Evolutionary conservation across 345 rosid species (phyloP).

Genomic region (Erodium maritimum): DNA sequence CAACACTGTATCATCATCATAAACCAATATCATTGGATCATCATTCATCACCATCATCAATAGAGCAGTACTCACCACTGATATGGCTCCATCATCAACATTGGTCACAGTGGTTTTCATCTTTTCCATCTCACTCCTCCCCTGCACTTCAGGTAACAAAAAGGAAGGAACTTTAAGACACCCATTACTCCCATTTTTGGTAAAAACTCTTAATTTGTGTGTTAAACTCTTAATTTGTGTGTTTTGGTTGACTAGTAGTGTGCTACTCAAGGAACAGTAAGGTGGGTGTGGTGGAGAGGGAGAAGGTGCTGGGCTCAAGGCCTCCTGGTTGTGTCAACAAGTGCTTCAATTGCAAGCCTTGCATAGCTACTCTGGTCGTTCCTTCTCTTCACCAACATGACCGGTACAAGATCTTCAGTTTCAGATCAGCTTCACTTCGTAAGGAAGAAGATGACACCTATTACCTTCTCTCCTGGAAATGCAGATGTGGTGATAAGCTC

Average conservation of each 20-base stretch:
- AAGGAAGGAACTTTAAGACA: too few species aligned
- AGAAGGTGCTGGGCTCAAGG: slow-evolving; percentile 54
- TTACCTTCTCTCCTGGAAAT: slow-evolving; percentile 64
- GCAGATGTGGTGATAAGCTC: slow-evolving; percentile 48
- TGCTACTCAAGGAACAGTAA: background rate
- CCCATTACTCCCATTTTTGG: too few species aligned
- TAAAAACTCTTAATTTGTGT: background rate
- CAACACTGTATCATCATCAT: too few species aligned
- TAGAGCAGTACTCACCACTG: too few species aligned
- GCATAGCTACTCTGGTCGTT: slow-evolving; percentile 46
- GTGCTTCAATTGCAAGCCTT: slow-evolving; percentile 60
- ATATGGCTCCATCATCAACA: slow-evolving; percentile 2
- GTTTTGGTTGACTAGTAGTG: background rate
- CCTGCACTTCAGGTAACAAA: slow-evolving; percentile 24
- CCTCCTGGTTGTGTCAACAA: slow-evolving; percentile 59
- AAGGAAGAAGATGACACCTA: slow-evolving; percentile 21
- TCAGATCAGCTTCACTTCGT: background rate
- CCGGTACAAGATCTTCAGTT: background rate
- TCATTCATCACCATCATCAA: too few species aligned
- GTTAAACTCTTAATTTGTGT: too few species aligned
- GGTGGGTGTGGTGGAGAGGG: slow-evolving; percentile 13
- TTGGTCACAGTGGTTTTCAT: slow-evolving; percentile 16
- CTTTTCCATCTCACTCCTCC: slow-evolving; percentile 11
- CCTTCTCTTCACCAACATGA: slow-evolving; percentile 6
- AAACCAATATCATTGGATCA: too few species aligned